Evolutionary conservation across 2,329 filamentous ascomycete genomes (phyloP), one percentile per base, ranked within the genome.

Genomic region (Venturia oleaginea): DNA sequence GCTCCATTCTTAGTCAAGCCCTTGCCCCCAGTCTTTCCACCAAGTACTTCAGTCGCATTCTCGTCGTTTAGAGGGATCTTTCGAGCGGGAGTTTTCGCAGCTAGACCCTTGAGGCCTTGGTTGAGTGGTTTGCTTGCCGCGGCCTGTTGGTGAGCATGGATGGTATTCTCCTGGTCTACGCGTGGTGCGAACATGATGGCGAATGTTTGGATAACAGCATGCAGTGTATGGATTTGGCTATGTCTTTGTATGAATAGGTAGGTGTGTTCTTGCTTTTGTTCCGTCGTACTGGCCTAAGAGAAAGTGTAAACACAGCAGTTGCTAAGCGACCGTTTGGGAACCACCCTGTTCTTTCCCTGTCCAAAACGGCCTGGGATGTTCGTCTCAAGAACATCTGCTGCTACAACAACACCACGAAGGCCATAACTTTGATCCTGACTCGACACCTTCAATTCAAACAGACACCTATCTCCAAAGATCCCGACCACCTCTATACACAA

Each of bases 121-220:
- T 87, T 87, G 69, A 88, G 77, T 61, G 85, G 86, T 76, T 96
- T 96, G 19, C 85, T 81, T 17, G 86, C 84, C 30, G 86, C 86
- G 61, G 81, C 84, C 66, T 86, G 83, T 73, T 92, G 90, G 73
- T 89, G 89, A 68, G 82, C 84, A 73, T 91, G 86, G 71, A 91
- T 84, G 75, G 91, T 78, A 76, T 97, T 97, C 77, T 97, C 92
- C 78, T 96, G 91, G 76, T 96, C 90, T 70, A 86, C 84, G 37
- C 74, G 76, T 72, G 88, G 82, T 66, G 90, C 89, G 73, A 91
- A 81, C 91, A 92, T 96, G 66, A 67, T 79, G 71, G 69, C 46
- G 46, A 51, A 70, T 70, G 74, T 74, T 11, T 10, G 38, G 59
- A 48, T 63, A 24, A 17, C 24, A 34, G 30, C 43, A 40, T 48